Evolutionary conservation across 768 basidiomycete genomes (phyloP).

Genomic region (Amanita pallidorosea): DNA sequence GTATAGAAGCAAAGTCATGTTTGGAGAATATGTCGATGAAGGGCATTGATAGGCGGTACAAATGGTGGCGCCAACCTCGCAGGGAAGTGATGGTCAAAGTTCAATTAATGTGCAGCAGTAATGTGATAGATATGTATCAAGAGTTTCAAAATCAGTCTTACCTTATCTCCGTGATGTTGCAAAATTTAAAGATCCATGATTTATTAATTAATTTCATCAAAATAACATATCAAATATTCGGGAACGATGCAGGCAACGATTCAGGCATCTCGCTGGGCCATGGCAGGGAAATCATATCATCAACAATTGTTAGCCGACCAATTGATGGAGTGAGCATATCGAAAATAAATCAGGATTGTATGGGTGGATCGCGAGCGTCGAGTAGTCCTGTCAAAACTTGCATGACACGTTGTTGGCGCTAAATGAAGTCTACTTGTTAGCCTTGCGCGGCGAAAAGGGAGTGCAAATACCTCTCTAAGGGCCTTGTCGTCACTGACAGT

Average conservation of each 20-base stretch:
- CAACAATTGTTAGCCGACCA: neutral
- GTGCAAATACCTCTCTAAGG: constrained; percentile 41
- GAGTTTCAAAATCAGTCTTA: neutral
- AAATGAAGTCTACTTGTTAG: neutral
- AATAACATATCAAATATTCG: neutral
- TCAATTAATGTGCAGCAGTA: neutral
- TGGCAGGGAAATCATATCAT: neutral
- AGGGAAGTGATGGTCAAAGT: neutral
- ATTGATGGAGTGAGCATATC: neutral
- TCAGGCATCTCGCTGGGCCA: no score
- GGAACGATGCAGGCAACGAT: neutral
- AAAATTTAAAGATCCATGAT: neutral
- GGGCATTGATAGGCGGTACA: constrained; percentile 35
- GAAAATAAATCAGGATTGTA: neutral
- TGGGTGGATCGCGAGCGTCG: constrained; percentile 11
- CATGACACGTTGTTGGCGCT: constrained; percentile 66
- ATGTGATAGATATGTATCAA: neutral
- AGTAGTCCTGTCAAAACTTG: constrained; percentile 54
- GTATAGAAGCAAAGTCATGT: constrained; percentile 62
- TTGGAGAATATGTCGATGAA: constrained; percentile 52
- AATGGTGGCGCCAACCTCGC: no score
- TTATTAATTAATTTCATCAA: no score
- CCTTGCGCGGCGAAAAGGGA: neutral
- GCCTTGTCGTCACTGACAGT: constrained; percentile 36
- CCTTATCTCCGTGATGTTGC: neutral